Conservation (phyloP, 208 protist genomes). For the Crithidia brevicula region DNA sequence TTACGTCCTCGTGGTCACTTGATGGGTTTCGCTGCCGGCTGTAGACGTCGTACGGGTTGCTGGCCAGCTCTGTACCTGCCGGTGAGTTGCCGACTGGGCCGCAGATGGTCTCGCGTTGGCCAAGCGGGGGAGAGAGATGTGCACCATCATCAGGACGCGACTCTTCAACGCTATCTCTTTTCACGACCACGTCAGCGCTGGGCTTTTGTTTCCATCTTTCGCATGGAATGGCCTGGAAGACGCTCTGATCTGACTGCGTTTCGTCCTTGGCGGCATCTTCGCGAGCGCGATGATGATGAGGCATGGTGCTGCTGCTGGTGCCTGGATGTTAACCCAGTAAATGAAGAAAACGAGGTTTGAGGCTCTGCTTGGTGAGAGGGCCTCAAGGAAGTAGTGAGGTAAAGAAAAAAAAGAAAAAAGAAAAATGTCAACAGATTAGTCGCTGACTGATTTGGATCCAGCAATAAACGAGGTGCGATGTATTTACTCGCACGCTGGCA, state of each 20-base stretch:
- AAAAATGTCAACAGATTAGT: no score
- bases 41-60: constrained; percentile 24
- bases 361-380: no score
- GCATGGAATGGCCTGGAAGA: background rate
- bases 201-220: background rate
- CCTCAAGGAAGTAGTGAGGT: no score
- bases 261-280: background rate
- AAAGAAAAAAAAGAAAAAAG: background rate
- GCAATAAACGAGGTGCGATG: no score
- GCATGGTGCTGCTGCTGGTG: no score
- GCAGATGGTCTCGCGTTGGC: background rate
- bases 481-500: no score
- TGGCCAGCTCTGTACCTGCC: background rate
- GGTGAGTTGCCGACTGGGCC: background rate
- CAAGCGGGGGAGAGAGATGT: background rate
- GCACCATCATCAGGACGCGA: background rate
- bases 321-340: background rate
- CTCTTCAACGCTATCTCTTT: background rate
- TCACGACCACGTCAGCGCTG: background rate
- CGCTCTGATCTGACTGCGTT: background rate
- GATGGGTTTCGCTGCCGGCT: background rate
- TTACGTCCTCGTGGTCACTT: background rate
- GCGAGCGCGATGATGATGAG: background rate
- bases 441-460: no score
- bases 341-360: no score